Base-by-base conservation (phyloP, 176 grass and related monocot species). In the Bothriochloa decipiens region DNA sequence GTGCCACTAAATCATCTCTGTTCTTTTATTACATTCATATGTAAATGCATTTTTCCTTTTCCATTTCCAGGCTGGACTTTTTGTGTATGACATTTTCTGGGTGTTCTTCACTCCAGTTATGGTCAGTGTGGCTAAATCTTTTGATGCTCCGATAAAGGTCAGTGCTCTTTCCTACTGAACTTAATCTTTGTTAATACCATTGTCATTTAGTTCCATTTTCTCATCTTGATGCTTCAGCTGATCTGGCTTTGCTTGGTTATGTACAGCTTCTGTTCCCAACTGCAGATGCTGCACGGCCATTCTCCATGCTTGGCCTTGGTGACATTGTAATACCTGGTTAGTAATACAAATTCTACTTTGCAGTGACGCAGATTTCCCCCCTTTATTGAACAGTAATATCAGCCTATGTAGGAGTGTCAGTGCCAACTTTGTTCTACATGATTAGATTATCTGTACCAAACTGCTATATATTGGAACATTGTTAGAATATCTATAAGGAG, bases 21-120 rank as follows among this genome's bases (percentile, higher is more conserved):
- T 17, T 50, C 13, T 61, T 50, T 76, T 16, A 22, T 70, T 50
- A n/a, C 6, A 40, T 36, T 36, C 35, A 36, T 36, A 5, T 36
- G 35, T 36, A 36, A 36, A 53, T 53, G 16, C 17, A 53, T 53
- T 53, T 53, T 53, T 53, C 16, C 49, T 53, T 53, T 53, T 53
- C 49, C 16, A 7, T 53, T 53, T 53, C 16, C 49, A 53, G 49
- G 49, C 16, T 53, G 49, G 49, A 53, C 52, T 95, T 57, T 95
- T 98, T 84, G 77, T 98, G 66, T 93, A 98, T 85, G 96, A 98
- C 64, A 90, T 98, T 65, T 98, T 98, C 77, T 98, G 96, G 93
- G 96, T 95, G 23, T 95, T 98, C 72, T 98, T 98, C 84, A 98
- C 93, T 50, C 89, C 96, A 11, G 93, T 98, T 69, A 98, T 98